phyloP scores from a whole-genome alignment of 2,329 filamentous ascomycete genomes.

The Tympanopsis confertula region DNA sequence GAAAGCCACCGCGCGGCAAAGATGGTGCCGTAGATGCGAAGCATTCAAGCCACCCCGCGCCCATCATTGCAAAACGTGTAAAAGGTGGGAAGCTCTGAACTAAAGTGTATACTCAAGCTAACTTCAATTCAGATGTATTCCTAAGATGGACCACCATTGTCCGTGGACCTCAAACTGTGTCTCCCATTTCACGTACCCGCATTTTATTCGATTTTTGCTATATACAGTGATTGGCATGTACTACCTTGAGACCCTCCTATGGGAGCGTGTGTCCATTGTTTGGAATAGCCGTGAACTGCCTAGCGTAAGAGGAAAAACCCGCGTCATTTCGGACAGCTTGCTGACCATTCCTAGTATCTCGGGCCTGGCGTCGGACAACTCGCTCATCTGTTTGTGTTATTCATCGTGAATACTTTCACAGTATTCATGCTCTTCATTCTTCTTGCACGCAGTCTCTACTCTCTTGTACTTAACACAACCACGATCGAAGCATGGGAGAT shows the following conservation, averaged over 20 bases:
- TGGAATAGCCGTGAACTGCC: constrained; percentile 44
- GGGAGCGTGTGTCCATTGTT: constrained; percentile 32
- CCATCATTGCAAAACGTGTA: constrained; percentile 54
- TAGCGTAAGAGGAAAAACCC: constrained; percentile 27
- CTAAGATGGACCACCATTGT: constrained; percentile 58
- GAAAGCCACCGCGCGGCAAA: constrained; percentile 15
- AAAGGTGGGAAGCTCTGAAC: constrained; percentile 27
- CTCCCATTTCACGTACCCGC: constrained; percentile 52
- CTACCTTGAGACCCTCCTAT: constrained; percentile 43
- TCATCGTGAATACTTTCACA: constrained; percentile 40
- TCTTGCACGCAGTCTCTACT: constrained; percentile 39
- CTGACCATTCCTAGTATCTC: constrained; percentile 32
- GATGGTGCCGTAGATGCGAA: constrained; percentile 52
- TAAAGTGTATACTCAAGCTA: neutral
- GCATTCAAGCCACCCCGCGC: constrained; percentile 48
- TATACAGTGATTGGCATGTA: constrained; percentile 44
- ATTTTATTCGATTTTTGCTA: constrained; percentile 51
- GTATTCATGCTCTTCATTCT: constrained; percentile 42
- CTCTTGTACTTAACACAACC: constrained; percentile 42
- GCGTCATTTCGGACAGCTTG: constrained; percentile 2
- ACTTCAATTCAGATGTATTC: constrained; percentile 35
- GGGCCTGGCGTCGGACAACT: constrained; percentile 41
- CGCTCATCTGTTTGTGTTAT: constrained; percentile 39
- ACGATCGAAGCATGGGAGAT: constrained; percentile 56
- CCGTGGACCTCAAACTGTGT: constrained; percentile 58